Evolutionary conservation across 2,329 filamentous ascomycete species (phyloP).

Genomic region (Phialocephala sp.): DNA sequence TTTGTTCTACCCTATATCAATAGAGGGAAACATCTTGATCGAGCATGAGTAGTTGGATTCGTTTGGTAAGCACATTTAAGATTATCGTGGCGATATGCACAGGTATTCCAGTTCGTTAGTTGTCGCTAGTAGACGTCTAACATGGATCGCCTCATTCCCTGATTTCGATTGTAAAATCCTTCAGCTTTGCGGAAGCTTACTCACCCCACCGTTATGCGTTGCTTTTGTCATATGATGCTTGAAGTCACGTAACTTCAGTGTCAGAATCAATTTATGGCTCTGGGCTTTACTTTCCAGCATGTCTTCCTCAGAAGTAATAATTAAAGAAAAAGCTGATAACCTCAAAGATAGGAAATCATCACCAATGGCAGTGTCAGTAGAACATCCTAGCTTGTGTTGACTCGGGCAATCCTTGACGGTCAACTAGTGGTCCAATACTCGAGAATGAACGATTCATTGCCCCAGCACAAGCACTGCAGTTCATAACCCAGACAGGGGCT

Average conservation of each 20-base stretch:
- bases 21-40: neutral
- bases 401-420: too few species aligned
- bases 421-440: neutral
- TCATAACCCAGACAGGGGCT: conserved; percentile 17
- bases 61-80: neutral
- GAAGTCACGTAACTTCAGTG: neutral
- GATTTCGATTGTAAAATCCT: neutral
- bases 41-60: neutral
- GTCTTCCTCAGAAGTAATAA: neutral
- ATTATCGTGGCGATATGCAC: neutral
- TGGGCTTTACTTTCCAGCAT: neutral
- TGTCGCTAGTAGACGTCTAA: neutral
- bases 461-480: conserved; percentile 1
- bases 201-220: neutral
- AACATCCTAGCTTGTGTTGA: too few species aligned
- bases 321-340: neutral
- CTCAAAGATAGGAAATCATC: neutral
- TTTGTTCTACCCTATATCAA: neutral
- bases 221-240: neutral
- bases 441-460: neutral
- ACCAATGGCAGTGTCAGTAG: neutral
- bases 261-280: neutral
- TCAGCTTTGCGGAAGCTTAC: neutral
- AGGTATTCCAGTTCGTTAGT: neutral
- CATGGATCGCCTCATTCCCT: neutral